Conservation (phyloP, 805 yeast genomes). For the Candida namnaoensis region DNA sequence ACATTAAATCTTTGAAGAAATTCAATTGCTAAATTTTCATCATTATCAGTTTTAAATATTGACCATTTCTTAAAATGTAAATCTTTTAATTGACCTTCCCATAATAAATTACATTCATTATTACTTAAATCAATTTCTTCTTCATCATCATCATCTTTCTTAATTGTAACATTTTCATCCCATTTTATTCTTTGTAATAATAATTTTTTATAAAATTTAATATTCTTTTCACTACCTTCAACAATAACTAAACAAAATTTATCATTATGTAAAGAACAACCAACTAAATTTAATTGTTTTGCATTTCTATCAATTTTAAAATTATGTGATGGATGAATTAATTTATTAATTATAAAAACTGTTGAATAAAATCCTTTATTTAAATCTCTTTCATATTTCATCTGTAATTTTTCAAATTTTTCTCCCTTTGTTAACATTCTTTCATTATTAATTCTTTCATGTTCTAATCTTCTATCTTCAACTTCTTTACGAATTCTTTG, state of each 20-base stretch:
- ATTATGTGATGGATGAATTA: conserved; percentile 57
- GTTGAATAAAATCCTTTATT: conserved; percentile 43
- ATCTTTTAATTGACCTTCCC: conserved; percentile 62
- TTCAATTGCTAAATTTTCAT: conserved; percentile 36
- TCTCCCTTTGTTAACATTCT: conserved; percentile 58
- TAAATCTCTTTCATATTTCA: conserved; percentile 40
- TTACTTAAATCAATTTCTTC: conserved; percentile 25
- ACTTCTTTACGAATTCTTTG: conserved; percentile 61
- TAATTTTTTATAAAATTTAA: conserved; percentile 56
- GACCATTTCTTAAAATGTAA: conserved; percentile 64
- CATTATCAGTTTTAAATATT: conserved; percentile 40
- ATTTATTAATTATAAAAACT: conserved; percentile 47
- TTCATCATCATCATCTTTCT: conserved; percentile 13
- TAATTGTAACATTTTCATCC: conserved; percentile 41
- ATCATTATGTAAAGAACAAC: conserved; percentile 36
- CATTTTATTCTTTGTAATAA: conserved; percentile 59
- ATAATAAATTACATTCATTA: conserved; percentile 42
- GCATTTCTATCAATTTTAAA: conserved; percentile 79
- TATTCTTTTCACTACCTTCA: conserved; percentile 63
- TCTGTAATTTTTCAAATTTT: conserved; percentile 36
- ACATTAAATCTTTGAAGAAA: conserved; percentile 42
- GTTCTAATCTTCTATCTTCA: conserved; percentile 48
- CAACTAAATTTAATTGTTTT: conserved; percentile 57
- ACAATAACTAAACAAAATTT: conserved; percentile 54
- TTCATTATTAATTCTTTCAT: conserved; percentile 49